phyloP scores from a whole-genome alignment of 139 green algal genomes.

The Coelastrella sp. region DNA sequence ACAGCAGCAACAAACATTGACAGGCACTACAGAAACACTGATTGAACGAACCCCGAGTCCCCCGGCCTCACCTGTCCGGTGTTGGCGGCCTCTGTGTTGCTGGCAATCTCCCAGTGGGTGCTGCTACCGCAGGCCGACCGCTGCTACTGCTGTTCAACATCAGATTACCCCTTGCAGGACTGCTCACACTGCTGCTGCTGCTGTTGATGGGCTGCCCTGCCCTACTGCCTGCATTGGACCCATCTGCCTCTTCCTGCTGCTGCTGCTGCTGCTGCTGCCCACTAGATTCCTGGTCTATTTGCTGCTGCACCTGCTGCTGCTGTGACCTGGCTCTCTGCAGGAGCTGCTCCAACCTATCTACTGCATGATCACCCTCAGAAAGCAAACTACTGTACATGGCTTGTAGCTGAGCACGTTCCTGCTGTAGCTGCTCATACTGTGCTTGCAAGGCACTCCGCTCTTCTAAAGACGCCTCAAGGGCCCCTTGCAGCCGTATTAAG shows the following conservation, averaged over 20 bases:
- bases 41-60: too few relatives aligned
- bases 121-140: neutral
- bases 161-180: constrained; percentile 1
- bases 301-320: constrained; percentile 28
- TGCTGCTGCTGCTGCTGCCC: constrained; percentile 43
- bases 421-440: constrained; percentile 13
- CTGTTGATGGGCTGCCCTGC: neutral
- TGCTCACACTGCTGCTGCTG: constrained; percentile 28
- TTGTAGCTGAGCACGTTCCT: neutral
- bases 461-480: neutral
- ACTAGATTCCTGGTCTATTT: neutral
- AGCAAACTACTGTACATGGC: constrained; percentile 10
- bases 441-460: neutral
- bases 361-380: constrained; percentile 12
- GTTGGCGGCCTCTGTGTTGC: constrained; percentile 30
- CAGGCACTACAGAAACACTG: too few relatives aligned
- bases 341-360: neutral
- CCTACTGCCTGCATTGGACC: neutral
- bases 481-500: neutral
- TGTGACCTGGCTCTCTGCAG: neutral
- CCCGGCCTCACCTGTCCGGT: constrained; percentile 14
- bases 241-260: constrained; percentile 6
- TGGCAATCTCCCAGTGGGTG: constrained; percentile 22
- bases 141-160: neutral
- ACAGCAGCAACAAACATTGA: too few relatives aligned